A percentile compares a stretch with the other conserved stretches of the same genome.
Conservation (phyloP, 2,329 filamentous ascomycete genomes). For the Alternaria atra region DNA sequence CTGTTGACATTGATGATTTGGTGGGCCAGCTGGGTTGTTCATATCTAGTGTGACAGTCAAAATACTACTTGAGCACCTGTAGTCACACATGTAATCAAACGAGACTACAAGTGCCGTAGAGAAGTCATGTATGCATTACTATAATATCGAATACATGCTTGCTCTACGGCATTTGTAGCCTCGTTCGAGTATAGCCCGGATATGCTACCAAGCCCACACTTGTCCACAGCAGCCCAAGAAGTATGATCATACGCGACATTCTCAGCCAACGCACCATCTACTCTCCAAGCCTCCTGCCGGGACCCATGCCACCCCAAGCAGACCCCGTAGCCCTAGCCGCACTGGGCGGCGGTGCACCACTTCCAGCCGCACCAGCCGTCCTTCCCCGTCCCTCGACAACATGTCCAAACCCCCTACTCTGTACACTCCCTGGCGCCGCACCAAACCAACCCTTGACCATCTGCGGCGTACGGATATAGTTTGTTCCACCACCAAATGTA, state of each 20-base stretch:
- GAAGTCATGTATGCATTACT: no score
- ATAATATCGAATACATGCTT: no score
- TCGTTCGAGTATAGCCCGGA: neutral
- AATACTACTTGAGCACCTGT: neutral
- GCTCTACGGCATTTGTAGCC: no score
- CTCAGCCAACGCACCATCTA: conserved; percentile 11
- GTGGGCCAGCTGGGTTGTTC: no score
- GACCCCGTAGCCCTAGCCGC: conserved; percentile 40
- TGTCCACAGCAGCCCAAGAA: neutral
- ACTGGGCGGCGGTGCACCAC: conserved; percentile 16
- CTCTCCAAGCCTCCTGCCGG: conserved; percentile 44
- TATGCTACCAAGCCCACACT: neutral
- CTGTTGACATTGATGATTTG: no score
- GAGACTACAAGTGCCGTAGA: no score
- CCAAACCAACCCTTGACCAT: conserved; percentile 75
- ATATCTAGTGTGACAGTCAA: no score
- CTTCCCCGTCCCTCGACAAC: conserved; percentile 57
- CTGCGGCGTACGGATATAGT: conserved; percentile 76
- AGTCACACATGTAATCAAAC: neutral
- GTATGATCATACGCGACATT: conserved; percentile 5
- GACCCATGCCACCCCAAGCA: conserved; percentile 37
- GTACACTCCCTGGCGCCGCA: conserved; percentile 54
- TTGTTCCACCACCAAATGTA: conserved; percentile 83
- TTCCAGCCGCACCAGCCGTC: conserved; percentile 22
- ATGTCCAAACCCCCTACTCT: conserved; percentile 69